A percentile compares a stretch with the other conserved stretches of the same genome.
phyloP scores from a whole-genome alignment of 1,284 basidiomycete species.

The Leccinum pallidistipes region DNA sequence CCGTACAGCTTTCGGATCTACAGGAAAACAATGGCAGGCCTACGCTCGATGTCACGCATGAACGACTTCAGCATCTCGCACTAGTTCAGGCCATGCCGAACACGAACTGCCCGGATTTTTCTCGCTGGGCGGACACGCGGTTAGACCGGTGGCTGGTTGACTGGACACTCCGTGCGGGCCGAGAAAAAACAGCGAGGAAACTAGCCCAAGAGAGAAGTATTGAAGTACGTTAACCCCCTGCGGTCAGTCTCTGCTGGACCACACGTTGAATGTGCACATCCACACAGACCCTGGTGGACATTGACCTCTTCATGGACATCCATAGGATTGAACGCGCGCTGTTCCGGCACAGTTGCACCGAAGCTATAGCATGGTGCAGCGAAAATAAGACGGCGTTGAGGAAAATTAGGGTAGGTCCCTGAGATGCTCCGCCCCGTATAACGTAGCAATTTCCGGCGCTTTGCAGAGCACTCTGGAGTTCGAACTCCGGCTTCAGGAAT shows the following conservation, averaged over 20 bases:
- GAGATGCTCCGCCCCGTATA: slow-evolving; percentile 10
- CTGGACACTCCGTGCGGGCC: slow-evolving; percentile 80
- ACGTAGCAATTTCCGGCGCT: slow-evolving; percentile 17
- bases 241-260: slow-evolving; percentile 14
- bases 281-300: slow-evolving; percentile 77
- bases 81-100: slow-evolving; percentile 56
- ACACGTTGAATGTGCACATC: slow-evolving; percentile 25
- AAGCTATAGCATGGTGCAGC: slow-evolving; percentile 93
- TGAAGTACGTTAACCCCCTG: slow-evolving; percentile 49
- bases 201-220: slow-evolving; percentile 72
- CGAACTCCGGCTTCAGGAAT: slow-evolving; percentile 93
- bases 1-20: slow-evolving; percentile 63
- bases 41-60: slow-evolving; percentile 69
- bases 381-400: slow-evolving; percentile 93
- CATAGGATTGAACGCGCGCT: slow-evolving; percentile 83
- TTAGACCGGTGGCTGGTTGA: slow-evolving; percentile 92
- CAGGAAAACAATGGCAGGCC: slow-evolving; percentile 65
- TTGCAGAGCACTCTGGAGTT: slow-evolving; percentile 91
- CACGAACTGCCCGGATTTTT: slow-evolving; percentile 57
- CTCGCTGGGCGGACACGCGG: slow-evolving; percentile 75
- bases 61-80: slow-evolving; percentile 70
- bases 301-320: slow-evolving; percentile 91
- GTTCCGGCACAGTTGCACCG: slow-evolving; percentile 71
- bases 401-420: slow-evolving; percentile 75
- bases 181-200: slow-evolving; percentile 65